These are phyloP conservation scores for Rhipidocladum racemiflorum DNA, from an alignment of 176 grass and related monocot species.

Conservation along the genomic window DNA sequence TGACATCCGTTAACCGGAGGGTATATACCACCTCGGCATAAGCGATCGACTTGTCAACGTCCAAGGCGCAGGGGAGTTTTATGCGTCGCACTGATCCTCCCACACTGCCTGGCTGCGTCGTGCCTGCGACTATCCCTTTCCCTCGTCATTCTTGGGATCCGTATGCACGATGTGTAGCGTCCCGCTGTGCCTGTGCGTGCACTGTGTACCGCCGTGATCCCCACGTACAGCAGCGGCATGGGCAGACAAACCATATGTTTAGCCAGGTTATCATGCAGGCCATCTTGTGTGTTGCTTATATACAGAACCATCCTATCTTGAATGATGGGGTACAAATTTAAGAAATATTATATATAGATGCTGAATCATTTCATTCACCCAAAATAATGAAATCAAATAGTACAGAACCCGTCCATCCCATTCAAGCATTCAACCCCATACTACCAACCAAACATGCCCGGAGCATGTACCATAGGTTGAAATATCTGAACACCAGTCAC, in stretches of 20 bases:
- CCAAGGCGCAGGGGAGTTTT: conserved; percentile 6
- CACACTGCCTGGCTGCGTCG: not conserved
- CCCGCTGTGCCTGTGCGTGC: not conserved
- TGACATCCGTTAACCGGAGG: no score
- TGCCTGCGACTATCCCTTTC: not conserved
- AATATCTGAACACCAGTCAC: no score
- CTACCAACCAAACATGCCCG: no score
- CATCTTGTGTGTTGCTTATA: no score
- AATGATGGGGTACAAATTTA: no score
- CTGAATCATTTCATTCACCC: no score
- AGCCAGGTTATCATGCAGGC: not conserved
- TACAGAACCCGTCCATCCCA: no score
- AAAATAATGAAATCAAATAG: no score
- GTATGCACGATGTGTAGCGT: not conserved
- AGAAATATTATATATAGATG: no score
- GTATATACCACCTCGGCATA: not conserved
- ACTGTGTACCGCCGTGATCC: not conserved
- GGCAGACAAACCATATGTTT: not conserved
- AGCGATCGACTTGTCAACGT: conserved; percentile 40
- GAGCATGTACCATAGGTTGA: no score
- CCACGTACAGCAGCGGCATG: not conserved
- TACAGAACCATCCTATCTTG: no score
- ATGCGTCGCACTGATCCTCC: conserved; percentile 26
- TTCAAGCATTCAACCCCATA: no score
- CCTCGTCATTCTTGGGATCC: conserved; percentile 38